These are phyloP conservation scores for Monosporascus sp. DNA, from an alignment of 2,329 filamentous ascomycete species.

Conservation along the genomic window DNA sequence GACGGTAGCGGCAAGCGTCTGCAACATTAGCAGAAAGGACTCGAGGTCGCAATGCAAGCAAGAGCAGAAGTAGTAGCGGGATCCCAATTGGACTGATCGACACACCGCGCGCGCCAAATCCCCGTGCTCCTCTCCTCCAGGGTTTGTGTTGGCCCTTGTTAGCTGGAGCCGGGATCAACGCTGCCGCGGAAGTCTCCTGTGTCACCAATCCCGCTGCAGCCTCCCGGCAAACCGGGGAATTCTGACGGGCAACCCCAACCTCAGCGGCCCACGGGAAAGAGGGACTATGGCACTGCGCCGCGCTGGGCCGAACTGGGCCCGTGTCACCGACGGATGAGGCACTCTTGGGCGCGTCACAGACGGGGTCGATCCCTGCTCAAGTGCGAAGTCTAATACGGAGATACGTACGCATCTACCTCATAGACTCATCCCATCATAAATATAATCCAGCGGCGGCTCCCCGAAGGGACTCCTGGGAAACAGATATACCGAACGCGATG, in stretches of 20 bases:
- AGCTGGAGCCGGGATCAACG: background rate
- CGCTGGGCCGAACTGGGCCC: background rate
- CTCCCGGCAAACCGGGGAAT: background rate
- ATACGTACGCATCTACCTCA: background rate
- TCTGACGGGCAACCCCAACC: background rate
- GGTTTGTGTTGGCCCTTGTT: background rate
- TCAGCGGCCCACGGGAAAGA: background rate
- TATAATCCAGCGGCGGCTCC: too few relatives aligned
- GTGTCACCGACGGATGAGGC: background rate
- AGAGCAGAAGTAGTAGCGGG: too few relatives aligned
- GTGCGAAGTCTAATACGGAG: background rate
- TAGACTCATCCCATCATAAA: background rate
- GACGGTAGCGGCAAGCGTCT: background rate
- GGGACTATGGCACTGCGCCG: background rate
- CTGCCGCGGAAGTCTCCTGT: background rate
- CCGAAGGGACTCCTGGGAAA: too few relatives aligned
- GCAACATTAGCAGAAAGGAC: background rate
- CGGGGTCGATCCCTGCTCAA: too few relatives aligned
- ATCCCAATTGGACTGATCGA: background rate
- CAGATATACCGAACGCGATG: too few relatives aligned
- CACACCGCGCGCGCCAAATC: background rate
- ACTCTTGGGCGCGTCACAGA: background rate
- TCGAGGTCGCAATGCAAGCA: background rate
- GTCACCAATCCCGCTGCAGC: background rate
- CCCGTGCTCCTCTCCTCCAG: background rate